phyloP scores from a whole-genome alignment of 768 basidiomycete species.

The Lactarius quietus region DNA sequence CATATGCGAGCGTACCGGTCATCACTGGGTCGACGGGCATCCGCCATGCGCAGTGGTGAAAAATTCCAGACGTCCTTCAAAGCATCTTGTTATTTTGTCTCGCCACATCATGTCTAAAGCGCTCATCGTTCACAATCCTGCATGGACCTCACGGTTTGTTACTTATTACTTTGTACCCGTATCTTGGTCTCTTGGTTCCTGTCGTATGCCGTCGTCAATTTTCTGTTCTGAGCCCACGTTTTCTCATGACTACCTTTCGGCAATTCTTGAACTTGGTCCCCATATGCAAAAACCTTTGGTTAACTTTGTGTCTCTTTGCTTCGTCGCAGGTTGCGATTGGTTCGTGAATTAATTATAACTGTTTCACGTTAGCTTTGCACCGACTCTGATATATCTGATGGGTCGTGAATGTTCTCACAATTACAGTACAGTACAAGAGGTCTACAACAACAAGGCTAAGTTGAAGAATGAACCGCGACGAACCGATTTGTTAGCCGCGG shows the following conservation, averaged over 20 bases:
- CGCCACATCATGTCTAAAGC: slow-evolving; percentile 13
- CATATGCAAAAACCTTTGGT: slow-evolving; percentile 15
- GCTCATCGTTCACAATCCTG: slow-evolving; percentile 11
- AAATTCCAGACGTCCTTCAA: neutral
- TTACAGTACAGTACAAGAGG: neutral
- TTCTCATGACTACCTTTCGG: neutral
- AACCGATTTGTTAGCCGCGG: neutral
- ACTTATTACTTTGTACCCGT: slow-evolving; percentile 22
- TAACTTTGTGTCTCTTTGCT: slow-evolving; percentile 5
- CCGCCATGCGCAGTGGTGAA: slow-evolving; percentile 23
- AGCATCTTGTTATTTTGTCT: neutral
- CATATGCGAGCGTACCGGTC: slow-evolving; percentile 1
- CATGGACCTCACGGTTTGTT: slow-evolving; percentile 14
- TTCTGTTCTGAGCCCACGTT: neutral
- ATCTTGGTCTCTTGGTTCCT: slow-evolving; percentile 11
- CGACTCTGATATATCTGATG: neutral
- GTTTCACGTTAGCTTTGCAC: neutral
- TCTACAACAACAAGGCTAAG: neutral
- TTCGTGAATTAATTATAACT: slow-evolving; percentile 2
- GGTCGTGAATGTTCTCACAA: neutral
- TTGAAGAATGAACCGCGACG: neutral
- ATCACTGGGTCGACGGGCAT: slow-evolving; percentile 25
- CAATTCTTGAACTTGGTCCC: slow-evolving; percentile 1
- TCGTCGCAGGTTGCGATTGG: neutral
- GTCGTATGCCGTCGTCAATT: slow-evolving; percentile 12